Evolutionary conservation across 2,329 filamentous ascomycete species (phyloP).

Genomic region (Parafenestella ontariensis): DNA sequence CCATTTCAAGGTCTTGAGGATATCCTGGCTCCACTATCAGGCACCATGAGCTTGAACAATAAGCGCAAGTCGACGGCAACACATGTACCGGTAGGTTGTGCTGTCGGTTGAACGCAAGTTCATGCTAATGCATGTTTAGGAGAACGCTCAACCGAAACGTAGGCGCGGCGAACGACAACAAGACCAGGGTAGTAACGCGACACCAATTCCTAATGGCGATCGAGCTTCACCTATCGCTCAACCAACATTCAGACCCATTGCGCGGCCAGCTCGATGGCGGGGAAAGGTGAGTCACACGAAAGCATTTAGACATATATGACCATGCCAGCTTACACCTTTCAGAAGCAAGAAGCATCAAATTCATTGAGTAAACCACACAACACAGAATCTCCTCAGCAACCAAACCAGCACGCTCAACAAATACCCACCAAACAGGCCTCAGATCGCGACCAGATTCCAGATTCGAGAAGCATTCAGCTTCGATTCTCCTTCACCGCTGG

Average conservation of each 20-base stretch:
- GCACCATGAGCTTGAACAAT: neutral
- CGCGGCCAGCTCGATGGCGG: constrained; percentile 13
- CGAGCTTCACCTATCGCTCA: neutral
- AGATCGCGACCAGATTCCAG: neutral
- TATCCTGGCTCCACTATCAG: neutral
- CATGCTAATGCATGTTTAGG: neutral
- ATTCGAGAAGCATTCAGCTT: constrained; percentile 14
- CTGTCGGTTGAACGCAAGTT: neutral
- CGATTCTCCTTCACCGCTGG: constrained; percentile 23
- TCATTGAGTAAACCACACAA: neutral
- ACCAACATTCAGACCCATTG: neutral
- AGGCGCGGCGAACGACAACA: constrained; percentile 3
- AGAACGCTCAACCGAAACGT: constrained; percentile 4
- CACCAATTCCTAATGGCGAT: neutral
- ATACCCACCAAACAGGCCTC: neutral
- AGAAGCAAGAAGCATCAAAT: neutral
- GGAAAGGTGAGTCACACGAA: constrained; percentile 1
- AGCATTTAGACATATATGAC: neutral
- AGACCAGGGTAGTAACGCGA: constrained; percentile 1
- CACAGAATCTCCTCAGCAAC: neutral
- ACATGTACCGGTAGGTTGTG: constrained; percentile 7
- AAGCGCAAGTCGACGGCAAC: neutral
- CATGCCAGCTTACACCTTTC: neutral
- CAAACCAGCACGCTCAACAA: neutral
- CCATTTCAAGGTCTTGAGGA: too few species aligned